Evolutionary conservation across 179 eudicot genomes (phyloP).

Genomic region (Sideroxylon spinosum): DNA sequence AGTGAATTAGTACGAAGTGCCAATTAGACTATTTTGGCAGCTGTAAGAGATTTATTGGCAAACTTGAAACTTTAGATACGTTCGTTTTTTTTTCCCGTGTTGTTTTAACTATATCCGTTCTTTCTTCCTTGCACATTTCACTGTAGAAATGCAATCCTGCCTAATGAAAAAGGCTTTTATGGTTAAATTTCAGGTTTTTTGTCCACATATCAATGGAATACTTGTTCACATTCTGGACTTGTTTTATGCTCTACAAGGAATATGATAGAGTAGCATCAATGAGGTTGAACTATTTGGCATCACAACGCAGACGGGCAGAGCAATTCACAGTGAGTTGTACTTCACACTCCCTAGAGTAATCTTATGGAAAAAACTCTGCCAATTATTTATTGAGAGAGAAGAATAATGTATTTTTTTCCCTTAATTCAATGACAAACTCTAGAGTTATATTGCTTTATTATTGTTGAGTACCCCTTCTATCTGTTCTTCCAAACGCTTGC

Average conservation of each 20-base stretch:
- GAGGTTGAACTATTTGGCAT: conserved; percentile 82
- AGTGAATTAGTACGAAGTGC: neutral
- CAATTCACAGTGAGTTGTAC: conserved; percentile 73
- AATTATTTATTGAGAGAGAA: neutral
- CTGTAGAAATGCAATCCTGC: neutral
- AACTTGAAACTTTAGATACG: neutral
- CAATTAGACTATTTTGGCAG: neutral
- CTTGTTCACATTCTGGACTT: conserved; percentile 81
- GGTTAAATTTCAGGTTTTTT: conserved; percentile 60
- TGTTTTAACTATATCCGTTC: neutral
- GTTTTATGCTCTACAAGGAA: conserved; percentile 76
- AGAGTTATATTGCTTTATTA: neutral
- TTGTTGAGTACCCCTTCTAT: neutral
- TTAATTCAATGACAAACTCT: neutral
- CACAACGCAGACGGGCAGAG: conserved; percentile 77
- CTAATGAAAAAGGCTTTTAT: conserved; percentile 11
- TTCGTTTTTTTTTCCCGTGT: neutral
- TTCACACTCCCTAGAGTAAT: neutral
- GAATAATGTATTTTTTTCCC: neutral
- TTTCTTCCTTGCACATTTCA: conserved; percentile 6
- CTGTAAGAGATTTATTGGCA: neutral
- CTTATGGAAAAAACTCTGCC: neutral
- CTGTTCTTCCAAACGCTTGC: neutral
- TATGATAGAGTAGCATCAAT: conserved; percentile 66
- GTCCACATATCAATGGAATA: conserved; percentile 78